Conservation (phyloP, 306 rosid genomes). For the Sindora glabra region DNA sequence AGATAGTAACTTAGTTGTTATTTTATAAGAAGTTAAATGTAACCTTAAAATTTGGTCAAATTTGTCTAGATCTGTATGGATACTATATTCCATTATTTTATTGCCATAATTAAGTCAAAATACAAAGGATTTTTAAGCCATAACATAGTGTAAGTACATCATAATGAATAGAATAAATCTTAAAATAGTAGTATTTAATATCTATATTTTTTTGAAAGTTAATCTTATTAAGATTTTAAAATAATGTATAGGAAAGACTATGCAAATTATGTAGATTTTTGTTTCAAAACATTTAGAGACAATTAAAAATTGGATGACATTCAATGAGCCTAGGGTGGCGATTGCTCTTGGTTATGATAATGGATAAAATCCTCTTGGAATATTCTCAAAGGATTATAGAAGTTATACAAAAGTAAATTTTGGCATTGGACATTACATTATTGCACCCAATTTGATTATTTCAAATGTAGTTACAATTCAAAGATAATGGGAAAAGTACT, state of each 20-base stretch:
- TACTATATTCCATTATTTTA: too few relatives aligned
- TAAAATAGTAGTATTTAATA: not conserved
- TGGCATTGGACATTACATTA: conserved; percentile 80
- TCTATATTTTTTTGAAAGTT: too few relatives aligned
- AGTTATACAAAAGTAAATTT: conserved; percentile 75
- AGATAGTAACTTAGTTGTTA: too few relatives aligned
- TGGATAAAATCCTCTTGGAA: conserved; percentile 76
- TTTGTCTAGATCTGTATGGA: too few relatives aligned
- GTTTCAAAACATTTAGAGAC: conserved; percentile 87
- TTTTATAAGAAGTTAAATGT: too few relatives aligned
- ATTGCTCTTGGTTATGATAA: conserved; percentile 93
- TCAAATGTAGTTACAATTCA: conserved; percentile 82
- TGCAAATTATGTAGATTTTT: conserved; percentile 84
- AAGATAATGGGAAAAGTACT: conserved; percentile 70
- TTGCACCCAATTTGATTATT: conserved; percentile 71
- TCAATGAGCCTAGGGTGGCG: conserved; percentile 78
- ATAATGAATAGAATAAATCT: not conserved
- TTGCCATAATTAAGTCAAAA: conserved; percentile 66
- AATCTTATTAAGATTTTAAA: conserved; percentile 7
- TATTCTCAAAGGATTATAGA: conserved; percentile 75
- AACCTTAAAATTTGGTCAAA: too few relatives aligned
- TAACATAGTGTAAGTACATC: conserved; percentile 73
- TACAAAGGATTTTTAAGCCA: conserved; percentile 62
- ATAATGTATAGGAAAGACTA: conserved; percentile 68
- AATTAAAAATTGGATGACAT: conserved; percentile 95